A percentile compares a stretch with the other conserved stretches of the same genome.
Conservation (phyloP, 345 rosid genomes). For the Eucalyptus cloeziana region DNA sequence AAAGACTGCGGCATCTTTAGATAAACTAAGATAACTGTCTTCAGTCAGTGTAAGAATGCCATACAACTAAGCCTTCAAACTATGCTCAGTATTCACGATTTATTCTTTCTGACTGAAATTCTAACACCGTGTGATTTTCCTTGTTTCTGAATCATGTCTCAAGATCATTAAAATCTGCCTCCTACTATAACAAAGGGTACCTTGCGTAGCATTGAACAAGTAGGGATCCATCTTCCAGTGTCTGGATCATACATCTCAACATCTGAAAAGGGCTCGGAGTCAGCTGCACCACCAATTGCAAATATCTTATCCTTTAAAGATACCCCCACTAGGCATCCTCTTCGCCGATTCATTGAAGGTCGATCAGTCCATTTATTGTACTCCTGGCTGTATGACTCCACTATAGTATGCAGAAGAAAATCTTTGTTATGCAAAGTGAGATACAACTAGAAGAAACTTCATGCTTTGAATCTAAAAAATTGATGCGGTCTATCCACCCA, state of each 20-base stretch:
- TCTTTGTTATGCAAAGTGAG: background rate
- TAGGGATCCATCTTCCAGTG: slow-evolving; percentile 19
- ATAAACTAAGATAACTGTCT: background rate
- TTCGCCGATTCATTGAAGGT: slow-evolving; percentile 13
- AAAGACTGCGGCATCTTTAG: background rate
- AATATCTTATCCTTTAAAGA: slow-evolving; percentile 12
- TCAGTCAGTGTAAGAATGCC: background rate
- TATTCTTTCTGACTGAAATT: background rate
- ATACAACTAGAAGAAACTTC: background rate
- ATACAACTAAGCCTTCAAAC: background rate
- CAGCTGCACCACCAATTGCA: slow-evolving; percentile 23
- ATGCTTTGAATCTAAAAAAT: background rate
- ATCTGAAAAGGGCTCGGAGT: slow-evolving; percentile 3
- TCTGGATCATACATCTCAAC: slow-evolving; percentile 27
- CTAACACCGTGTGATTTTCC: background rate
- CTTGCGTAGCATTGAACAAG: slow-evolving; percentile 14
- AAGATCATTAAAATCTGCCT: background rate
- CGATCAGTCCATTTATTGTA: slow-evolving; percentile 10
- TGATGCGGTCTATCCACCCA: background rate
- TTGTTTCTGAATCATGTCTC: background rate
- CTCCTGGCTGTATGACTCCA: slow-evolving; percentile 1
- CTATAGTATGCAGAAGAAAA: background rate
- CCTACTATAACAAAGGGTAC: background rate
- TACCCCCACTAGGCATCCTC: slow-evolving; percentile 14
- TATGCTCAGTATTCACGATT: background rate